Conservation (phyloP, 179 eudicot genomes). For the Actinidia chinensis region DNA sequence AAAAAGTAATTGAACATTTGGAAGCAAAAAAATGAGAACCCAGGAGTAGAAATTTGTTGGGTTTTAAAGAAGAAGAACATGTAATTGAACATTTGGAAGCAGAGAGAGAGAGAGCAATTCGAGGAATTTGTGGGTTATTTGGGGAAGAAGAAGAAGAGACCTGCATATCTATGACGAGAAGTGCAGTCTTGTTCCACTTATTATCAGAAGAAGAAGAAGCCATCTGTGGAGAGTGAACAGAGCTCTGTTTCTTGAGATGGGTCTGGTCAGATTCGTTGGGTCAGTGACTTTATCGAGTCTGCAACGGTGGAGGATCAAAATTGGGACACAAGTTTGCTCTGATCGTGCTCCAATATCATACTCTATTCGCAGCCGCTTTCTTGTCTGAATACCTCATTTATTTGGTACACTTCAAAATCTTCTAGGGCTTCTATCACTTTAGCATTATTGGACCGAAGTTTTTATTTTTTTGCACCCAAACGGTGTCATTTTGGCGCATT, state of each 20-base stretch:
- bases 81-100: background rate
- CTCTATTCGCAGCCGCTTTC: no score
- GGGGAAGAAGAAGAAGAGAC: constrained; percentile 22
- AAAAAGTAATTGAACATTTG: background rate
- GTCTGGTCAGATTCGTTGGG: background rate
- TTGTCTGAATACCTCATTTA: no score
- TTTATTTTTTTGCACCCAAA: no score
- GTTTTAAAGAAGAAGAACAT: background rate
- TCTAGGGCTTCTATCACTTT: no score
- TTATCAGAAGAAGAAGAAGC: background rate
- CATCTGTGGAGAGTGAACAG: background rate
- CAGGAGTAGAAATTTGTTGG: background rate
- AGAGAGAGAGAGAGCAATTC: background rate
- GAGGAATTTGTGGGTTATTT: background rate
- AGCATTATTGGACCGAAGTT: no score
- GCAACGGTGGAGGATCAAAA: background rate
- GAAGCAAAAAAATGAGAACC: background rate
- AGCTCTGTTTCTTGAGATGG: background rate
- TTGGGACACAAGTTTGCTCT: background rate
- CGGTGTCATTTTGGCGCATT: no score
- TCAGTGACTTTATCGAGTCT: background rate
- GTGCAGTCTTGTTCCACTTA: constrained; percentile 66
- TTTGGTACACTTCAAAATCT: no score
- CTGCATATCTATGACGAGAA: constrained; percentile 87
- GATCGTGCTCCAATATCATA: background rate